A percentile compares a stretch with the other conserved stretches of the same genome.
Conservation (phyloP, 2,329 filamentous ascomycete genomes). For the Leptographium wingfieldii region DNA sequence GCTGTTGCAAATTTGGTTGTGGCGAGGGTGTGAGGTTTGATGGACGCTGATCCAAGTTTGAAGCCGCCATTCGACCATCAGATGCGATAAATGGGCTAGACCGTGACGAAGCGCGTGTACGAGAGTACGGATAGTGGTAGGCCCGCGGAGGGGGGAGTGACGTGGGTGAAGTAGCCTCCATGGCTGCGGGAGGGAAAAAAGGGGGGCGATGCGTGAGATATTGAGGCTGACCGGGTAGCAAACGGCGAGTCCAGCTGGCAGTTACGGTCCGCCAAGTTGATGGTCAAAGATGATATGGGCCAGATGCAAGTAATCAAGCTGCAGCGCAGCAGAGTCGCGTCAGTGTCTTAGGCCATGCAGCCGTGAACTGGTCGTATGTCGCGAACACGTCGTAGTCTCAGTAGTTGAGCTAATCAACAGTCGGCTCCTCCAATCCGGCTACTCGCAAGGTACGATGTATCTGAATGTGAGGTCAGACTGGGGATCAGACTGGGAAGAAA, state of each 20-base stretch:
- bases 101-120: constrained; percentile 7
- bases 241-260: not conserved
- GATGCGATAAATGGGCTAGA: constrained; percentile 3
- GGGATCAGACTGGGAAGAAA: not conserved
- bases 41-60: not conserved
- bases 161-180: constrained; percentile 7
- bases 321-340: not conserved
- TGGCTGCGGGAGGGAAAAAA: constrained; percentile 1
- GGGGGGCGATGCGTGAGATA: not conserved
- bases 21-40: constrained; percentile 7
- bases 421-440: not conserved
- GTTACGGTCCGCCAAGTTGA: not conserved
- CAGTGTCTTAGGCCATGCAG: not conserved
- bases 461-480: not conserved
- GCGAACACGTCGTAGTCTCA: not conserved
- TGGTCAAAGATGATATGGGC: not conserved
- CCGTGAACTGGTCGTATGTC: not conserved
- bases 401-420: not conserved
- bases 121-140: constrained; percentile 6
- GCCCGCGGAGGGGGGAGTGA: not conserved
- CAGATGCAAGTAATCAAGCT: not conserved
- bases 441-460: not conserved
- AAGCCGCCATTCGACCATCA: not conserved
- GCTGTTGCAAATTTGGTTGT: constrained; percentile 4
- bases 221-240: not conserved